Percentiles rank a stretch among this genome's conserved stretches.
Evolutionary conservation across 2,329 filamentous ascomycete species (phyloP).

Genomic region (Neofusicoccum laricinum): DNA sequence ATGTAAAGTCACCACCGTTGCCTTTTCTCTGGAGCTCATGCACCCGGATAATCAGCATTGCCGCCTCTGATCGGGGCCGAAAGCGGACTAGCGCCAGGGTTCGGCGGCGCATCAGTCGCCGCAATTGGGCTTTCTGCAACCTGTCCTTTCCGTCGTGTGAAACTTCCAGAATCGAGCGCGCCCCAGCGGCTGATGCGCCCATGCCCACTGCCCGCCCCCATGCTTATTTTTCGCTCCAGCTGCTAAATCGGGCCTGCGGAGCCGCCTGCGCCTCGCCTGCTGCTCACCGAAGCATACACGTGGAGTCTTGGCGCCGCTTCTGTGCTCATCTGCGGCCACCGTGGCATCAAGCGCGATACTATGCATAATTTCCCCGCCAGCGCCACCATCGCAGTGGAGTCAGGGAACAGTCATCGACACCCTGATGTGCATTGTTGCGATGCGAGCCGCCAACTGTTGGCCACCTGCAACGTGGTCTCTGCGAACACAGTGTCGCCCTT

Average conservation of each 20-base stretch:
- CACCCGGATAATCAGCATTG: conserved; percentile 16
- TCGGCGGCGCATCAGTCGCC: conserved; percentile 7
- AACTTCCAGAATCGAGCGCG: conserved; percentile 15
- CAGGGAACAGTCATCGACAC: background rate
- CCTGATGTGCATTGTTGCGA: background rate
- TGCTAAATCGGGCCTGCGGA: background rate
- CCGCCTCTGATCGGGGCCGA: background rate
- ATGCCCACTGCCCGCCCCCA: background rate
- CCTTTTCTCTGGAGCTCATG: conserved; percentile 16
- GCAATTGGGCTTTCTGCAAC: conserved; percentile 16
- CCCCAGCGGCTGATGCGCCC: background rate
- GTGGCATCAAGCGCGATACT: background rate
- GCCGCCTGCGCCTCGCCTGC: background rate
- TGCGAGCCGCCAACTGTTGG: background rate
- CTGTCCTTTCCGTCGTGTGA: conserved; percentile 16
- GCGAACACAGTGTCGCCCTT: background rate
- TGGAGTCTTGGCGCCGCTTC: conserved; percentile 7
- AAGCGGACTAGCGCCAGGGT: conserved; percentile 12
- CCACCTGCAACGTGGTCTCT: conserved; percentile 8
- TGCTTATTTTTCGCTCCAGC: background rate
- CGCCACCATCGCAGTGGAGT: background rate
- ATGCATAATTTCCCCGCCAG: background rate
- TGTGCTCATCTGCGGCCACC: background rate
- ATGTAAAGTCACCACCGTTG: conserved; percentile 17
- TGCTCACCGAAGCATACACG: background rate